Conservation (phyloP, 1,284 basidiomycete genomes). For the Kalmanozyma brasiliensis region DNA sequence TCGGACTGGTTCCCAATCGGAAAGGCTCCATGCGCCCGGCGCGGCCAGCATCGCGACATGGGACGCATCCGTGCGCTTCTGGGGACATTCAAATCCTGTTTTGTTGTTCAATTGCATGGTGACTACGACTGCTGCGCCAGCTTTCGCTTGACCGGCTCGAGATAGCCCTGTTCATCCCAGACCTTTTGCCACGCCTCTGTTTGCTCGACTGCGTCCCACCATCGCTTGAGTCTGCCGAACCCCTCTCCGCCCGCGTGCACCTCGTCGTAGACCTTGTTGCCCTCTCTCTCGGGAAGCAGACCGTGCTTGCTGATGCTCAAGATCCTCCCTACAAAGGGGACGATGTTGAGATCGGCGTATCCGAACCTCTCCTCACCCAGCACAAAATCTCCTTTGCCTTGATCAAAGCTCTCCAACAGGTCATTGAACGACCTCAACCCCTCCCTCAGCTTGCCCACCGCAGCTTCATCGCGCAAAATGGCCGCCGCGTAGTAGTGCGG, state of each 20-base stretch:
- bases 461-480: background rate
- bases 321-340: constrained; percentile 12
- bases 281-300: background rate
- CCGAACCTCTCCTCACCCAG: constrained; percentile 9
- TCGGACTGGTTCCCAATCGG: too few species aligned
- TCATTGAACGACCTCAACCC: constrained; percentile 13
- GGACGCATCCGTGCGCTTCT: too few species aligned
- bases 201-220: constrained; percentile 17
- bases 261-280: constrained; percentile 7
- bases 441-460: background rate
- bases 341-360: constrained; percentile 23
- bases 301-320: constrained; percentile 1
- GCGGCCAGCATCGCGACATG: too few species aligned
- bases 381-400: constrained; percentile 1
- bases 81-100: too few species aligned
- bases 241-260: constrained; percentile 1
- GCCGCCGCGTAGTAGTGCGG: constrained; percentile 11
- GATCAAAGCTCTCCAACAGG: constrained; percentile 1
- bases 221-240: constrained; percentile 12
- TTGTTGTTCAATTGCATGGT: too few species aligned
- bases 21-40: too few species aligned
- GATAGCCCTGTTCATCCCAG: constrained; percentile 16
- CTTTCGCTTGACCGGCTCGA: background rate
- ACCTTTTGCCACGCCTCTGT: constrained; percentile 11
- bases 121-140: background rate